Evolutionary conservation across 768 basidiomycete species (phyloP).

Genomic region (Pulveroboletus sp.): DNA sequence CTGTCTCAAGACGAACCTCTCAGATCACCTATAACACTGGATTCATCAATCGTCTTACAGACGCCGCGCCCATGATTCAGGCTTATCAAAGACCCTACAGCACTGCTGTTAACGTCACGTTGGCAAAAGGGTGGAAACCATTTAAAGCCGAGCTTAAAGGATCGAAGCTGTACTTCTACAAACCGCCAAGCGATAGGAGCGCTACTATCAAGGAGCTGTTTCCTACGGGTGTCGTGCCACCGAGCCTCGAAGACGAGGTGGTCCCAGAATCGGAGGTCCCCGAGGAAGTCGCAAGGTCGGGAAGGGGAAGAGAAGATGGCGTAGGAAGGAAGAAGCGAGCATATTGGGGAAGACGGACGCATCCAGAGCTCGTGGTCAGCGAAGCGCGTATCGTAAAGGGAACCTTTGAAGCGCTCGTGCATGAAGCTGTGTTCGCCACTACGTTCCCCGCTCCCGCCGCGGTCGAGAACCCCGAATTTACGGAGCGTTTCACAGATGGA

Average conservation of each 20-base stretch:
- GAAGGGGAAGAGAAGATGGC: conserved; percentile 35
- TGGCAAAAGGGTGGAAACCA: conserved; percentile 80
- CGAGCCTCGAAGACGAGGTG: conserved; percentile 48
- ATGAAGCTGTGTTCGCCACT: conserved; percentile 80
- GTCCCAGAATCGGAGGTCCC: conserved; percentile 24
- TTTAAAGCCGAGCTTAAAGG: conserved; percentile 84
- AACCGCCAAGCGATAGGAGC: conserved; percentile 69
- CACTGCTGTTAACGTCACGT: conserved; percentile 34
- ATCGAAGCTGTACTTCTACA: conserved; percentile 83
- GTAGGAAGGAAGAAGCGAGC: conserved; percentile 55
- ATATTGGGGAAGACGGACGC: conserved; percentile 75
- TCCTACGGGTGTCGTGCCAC: conserved; percentile 58
- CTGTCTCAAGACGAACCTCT: conserved; percentile 58
- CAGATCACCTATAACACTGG: conserved; percentile 77
- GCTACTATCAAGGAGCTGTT: conserved; percentile 72
- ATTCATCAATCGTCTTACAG: conserved; percentile 68
- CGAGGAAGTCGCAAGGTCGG: conserved; percentile 26
- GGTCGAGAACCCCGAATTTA: conserved; percentile 16
- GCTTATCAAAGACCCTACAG: conserved; percentile 28
- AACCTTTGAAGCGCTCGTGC: conserved; percentile 73
- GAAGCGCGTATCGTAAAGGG: conserved; percentile 55
- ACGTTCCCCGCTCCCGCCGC: conserved; percentile 41
- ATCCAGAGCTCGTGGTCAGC: conserved; percentile 60
- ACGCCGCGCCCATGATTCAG: conserved; percentile 44
- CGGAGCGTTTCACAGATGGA: conserved; percentile 18